Evolutionary conservation across 1,284 basidiomycete species (phyloP), one percentile per base, ranked within the genome.

Genomic region (Rhodofomes roseus): DNA sequence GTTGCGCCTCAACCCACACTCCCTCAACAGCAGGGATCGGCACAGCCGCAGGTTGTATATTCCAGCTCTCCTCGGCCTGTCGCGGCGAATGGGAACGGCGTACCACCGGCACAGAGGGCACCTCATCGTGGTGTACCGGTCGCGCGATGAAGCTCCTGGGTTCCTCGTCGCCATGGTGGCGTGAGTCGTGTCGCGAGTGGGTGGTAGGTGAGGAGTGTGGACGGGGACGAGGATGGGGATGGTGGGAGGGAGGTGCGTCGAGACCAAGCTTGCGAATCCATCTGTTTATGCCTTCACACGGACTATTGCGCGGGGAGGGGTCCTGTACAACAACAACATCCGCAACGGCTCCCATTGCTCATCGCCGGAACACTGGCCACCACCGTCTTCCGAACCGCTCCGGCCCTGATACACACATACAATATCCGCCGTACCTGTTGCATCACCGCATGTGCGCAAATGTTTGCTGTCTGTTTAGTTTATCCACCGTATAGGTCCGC

Each of bases 101-200:
- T 59, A 31, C 68, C 70, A 34, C 66, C 67, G 52, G 63, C 62
- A n/a, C 62, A 64, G 37, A 36, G 46, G 31, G 58, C 53, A 39
- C 46, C 66, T 23, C 68, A 69, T 62, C 65, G 68, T 23, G 68
- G 69, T 23, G 70, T 74, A 5, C 74, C 74, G 27, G 70, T 74
- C 37, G 67, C 70, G 54, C 70, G 73, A 69, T 74, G 65, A 73
- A n/a, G 22, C 1, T 23, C 20, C 6, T 37, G 51, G 37, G 34
- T 20, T 50, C 27, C 11, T 22, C 25, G 50, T 18, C 25, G 43
- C 18, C 23, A 39, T 54, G 46, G 46, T 31, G 34, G 12, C 48
- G 34, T 18, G 36, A 44, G 39, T 31, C 11, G n/a, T 14, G 54
- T 6, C 31, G 41, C 39, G 44, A 9, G 50, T n/a, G 41, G 3